These are phyloP conservation scores for Aspergillus sojae DNA, from an alignment of 2,329 filamentous ascomycete species.

Conservation along the genomic window DNA sequence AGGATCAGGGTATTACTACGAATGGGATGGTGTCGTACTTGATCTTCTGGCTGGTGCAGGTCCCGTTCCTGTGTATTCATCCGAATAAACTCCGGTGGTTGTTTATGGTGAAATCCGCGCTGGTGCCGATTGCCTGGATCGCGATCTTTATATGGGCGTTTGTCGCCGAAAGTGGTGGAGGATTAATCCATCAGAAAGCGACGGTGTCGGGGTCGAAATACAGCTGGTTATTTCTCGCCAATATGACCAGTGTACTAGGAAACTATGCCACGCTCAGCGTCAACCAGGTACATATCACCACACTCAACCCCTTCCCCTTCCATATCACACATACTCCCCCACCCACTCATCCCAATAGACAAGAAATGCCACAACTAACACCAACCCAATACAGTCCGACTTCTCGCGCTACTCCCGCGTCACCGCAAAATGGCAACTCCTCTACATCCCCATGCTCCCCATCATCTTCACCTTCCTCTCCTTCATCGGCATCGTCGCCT, in stretches of 20 bases:
- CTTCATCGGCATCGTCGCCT: conserved; percentile 50
- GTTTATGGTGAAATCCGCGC: conserved; percentile 42
- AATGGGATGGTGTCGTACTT: conserved; percentile 49
- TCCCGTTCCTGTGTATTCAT: conserved; percentile 49
- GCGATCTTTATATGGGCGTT: conserved; percentile 67
- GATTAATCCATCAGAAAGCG: conserved; percentile 49
- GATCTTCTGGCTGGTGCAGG: conserved; percentile 49
- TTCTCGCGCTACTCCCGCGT: conserved; percentile 58
- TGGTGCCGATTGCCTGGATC: conserved; percentile 62
- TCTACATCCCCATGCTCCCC: conserved; percentile 56
- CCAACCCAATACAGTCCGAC: conserved; percentile 47
- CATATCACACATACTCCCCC: too few relatives aligned
- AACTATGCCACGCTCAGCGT: conserved; percentile 56
- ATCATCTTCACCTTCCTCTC: conserved; percentile 57
- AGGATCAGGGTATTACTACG: conserved; percentile 48
- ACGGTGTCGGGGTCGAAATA: conserved; percentile 54
- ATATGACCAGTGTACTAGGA: conserved; percentile 52
- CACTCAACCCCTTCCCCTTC: too few relatives aligned
- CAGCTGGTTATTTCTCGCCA: conserved; percentile 57
- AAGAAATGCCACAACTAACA: too few relatives aligned
- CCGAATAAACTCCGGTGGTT: conserved; percentile 44
- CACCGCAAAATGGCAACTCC: conserved; percentile 51
- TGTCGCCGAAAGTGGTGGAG: conserved; percentile 55
- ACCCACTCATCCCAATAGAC: too few relatives aligned
- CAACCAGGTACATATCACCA: conserved; percentile 39